Base-by-base conservation (phyloP, 1,284 basidiomycete species). In the Neolentinus lepideus region DNA sequence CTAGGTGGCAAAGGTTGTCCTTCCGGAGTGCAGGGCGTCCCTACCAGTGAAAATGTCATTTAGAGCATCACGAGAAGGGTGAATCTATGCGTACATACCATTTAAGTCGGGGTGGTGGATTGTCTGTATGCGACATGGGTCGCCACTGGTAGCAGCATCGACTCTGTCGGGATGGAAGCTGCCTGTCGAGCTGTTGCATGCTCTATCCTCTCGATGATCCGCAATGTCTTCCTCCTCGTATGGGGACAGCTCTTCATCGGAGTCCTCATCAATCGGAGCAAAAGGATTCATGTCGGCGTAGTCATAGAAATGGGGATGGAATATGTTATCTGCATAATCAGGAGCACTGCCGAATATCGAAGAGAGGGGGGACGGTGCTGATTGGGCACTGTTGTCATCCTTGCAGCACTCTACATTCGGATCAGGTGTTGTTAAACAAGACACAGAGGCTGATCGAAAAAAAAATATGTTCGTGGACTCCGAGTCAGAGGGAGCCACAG, bases 241-340 rank as follows among this genome's bases (percentile, higher is more conserved):
- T 9, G 16, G 16, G 9, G 33, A 9, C 16, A 9, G 9, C 9
- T 35, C 33, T 9, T 35, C 33, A 35, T 35, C 33, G 16, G 9
- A 9, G 33, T 35, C 33, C 33, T 35, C 33, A 9, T 35, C 33
- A 16, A 35, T 35, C 16, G 33, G 33, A 35, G 33, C 33, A 16
- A 35, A 35, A 16, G 33, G 33, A 16, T 35, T 35, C 9, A 9
- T 16, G 16, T 35, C 33, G 16, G 16, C 16, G 16, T 35, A 35
- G 33, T 35, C 33, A 16, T 35, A 35, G 33, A 35, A 35, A 16
- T 35, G 9, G 33, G 33, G 33, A 35, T 35, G 33, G 33, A 35
- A 35, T 9, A 35, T 35, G 16, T 35, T 35, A 35, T 35, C 33
- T 9, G 16, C 33, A 35, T 3, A 64, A 38, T 1, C 67, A 66